Evolutionary conservation across 2,329 filamentous ascomycete species (phyloP).

Genomic region (Tolypocladium ophioglossoides): DNA sequence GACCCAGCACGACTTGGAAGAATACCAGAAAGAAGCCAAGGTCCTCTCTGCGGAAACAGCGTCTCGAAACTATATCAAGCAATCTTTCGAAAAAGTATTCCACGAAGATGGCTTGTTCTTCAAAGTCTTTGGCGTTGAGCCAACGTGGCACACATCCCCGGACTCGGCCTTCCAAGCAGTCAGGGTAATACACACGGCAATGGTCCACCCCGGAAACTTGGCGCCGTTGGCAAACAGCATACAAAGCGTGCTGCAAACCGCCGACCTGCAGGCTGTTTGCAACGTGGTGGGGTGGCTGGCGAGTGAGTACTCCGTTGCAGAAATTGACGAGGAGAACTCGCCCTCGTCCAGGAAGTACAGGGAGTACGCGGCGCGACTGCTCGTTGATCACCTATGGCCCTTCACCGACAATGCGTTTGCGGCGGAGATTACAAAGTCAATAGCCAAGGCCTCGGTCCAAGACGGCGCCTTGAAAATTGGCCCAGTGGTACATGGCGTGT

Average conservation of each 20-base stretch:
- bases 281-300: constrained; percentile 47
- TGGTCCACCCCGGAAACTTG: constrained; percentile 45
- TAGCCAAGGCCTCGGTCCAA: constrained; percentile 36
- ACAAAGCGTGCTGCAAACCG: constrained; percentile 35
- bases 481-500: constrained; percentile 34
- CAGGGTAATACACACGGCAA: constrained; percentile 36
- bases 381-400: constrained; percentile 47
- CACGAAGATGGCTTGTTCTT: constrained; percentile 43
- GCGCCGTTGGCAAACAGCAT: constrained; percentile 38
- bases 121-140: constrained; percentile 45
- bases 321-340: constrained; percentile 48
- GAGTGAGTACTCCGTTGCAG: constrained; percentile 44
- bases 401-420: constrained; percentile 45
- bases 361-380: constrained; percentile 43
- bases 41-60: constrained; percentile 41
- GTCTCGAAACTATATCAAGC: constrained; percentile 47
- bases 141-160: constrained; percentile 36
- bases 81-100: constrained; percentile 47
- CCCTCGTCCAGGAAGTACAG: constrained; percentile 42
- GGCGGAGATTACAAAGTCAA: constrained; percentile 42
- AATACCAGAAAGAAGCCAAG: constrained; percentile 42
- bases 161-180: constrained; percentile 41
- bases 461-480: constrained; percentile 40
- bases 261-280: constrained; percentile 39
- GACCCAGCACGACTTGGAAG: constrained; percentile 41